These are phyloP conservation scores for Penicillium maclennaniae DNA, from an alignment of 495 filamentous ascomycete species.

Conservation along the genomic window DNA sequence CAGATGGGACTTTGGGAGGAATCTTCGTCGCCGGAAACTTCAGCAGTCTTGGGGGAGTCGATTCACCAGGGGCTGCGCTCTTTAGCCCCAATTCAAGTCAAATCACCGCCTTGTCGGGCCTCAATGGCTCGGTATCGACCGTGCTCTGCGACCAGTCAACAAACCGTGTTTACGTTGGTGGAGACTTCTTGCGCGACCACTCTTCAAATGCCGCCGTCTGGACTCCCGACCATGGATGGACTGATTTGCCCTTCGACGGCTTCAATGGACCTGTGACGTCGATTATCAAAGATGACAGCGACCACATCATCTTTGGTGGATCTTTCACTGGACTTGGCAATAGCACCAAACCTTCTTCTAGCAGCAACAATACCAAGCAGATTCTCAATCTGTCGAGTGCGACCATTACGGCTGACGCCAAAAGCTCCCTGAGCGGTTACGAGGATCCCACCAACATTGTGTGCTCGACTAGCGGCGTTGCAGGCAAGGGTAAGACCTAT, in stretches of 20 bases:
- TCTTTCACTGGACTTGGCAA: conserved; percentile 91
- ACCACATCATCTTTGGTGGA: conserved; percentile 88
- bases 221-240: conserved; percentile 66
- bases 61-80: conserved; percentile 75
- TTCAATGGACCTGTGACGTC: conserved; percentile 92
- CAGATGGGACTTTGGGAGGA: conserved; percentile 63
- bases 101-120: conserved; percentile 68
- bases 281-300: conserved; percentile 72
- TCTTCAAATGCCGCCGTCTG: conserved; percentile 88
- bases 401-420: conserved; percentile 61
- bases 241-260: conserved; percentile 81
- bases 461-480: conserved; percentile 65
- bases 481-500: conserved; percentile 75
- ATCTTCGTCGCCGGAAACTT: conserved; percentile 93
- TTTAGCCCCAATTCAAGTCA: conserved; percentile 66
- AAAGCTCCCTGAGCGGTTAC: conserved; percentile 60
- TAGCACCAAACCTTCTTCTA: conserved; percentile 45
- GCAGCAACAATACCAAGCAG: conserved; percentile 58
- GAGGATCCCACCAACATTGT: conserved; percentile 78
- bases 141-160: conserved; percentile 80
- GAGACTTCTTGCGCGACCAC: conserved; percentile 72
- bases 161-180: conserved; percentile 86
- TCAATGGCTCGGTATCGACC: conserved; percentile 75
- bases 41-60: conserved; percentile 75
- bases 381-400: conserved; percentile 79